These are phyloP conservation scores for Margaritispora aquatica DNA, from an alignment of 495 filamentous ascomycete genomes.

Conservation along the genomic window DNA sequence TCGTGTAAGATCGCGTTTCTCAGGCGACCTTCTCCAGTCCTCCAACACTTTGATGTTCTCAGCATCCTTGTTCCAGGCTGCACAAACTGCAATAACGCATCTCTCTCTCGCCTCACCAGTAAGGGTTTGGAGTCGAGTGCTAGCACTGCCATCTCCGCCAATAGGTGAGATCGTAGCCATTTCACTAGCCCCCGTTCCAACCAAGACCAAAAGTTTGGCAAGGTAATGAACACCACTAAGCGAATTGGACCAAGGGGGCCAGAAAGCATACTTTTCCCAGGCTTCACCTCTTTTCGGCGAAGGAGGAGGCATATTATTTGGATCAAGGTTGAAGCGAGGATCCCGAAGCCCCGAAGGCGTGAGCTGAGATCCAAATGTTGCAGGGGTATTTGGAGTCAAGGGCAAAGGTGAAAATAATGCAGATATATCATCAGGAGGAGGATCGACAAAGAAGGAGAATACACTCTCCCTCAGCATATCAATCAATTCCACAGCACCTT, in stretches of 20 bases:
- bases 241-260: constrained; percentile 89
- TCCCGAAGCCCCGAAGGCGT: constrained; percentile 46
- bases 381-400: constrained; percentile 51
- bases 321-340: constrained; percentile 71
- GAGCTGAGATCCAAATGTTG: constrained; percentile 42
- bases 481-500: constrained; percentile 72
- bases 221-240: constrained; percentile 84
- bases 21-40: constrained; percentile 77
- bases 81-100: constrained; percentile 69
- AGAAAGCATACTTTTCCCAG: constrained; percentile 95
- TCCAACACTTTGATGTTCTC: constrained; percentile 85
- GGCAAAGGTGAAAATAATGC: constrained; percentile 74
- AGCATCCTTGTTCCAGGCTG: constrained; percentile 82
- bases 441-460: constrained; percentile 76
- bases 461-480: constrained; percentile 74
- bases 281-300: constrained; percentile 69
- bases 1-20: constrained; percentile 76
- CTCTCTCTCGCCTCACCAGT: constrained; percentile 78
- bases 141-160: constrained; percentile 43
- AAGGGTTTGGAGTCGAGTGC: constrained; percentile 63
- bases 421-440: constrained; percentile 85
- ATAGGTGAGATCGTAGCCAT: constrained; percentile 70
- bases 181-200: constrained; percentile 80
- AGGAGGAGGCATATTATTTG: constrained; percentile 68
- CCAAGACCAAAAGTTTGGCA: constrained; percentile 66